Evolutionary conservation across 495 filamentous ascomycete genomes (phyloP).

Genomic region (Aspergillus kassunensis): DNA sequence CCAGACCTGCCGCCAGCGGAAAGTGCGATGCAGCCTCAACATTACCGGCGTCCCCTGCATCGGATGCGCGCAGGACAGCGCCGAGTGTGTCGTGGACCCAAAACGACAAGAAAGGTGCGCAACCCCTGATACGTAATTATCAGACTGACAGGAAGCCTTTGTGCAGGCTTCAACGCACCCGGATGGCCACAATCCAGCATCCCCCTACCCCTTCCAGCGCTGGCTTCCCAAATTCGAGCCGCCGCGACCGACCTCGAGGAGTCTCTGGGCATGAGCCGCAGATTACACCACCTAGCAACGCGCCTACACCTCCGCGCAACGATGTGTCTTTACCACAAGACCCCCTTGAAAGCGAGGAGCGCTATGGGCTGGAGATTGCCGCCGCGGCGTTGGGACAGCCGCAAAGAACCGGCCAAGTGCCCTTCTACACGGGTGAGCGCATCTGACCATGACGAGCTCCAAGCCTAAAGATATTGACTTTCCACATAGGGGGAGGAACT

Average conservation of each 20-base stretch:
- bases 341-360: conserved; percentile 21
- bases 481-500: conserved; percentile 18
- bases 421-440: conserved; percentile 29
- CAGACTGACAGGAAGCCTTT: not conserved
- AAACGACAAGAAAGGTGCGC: conserved; percentile 5
- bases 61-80: conserved; percentile 28
- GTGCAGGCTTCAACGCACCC: not conserved
- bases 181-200: not conserved
- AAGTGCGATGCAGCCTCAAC: conserved; percentile 31
- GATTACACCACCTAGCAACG: not conserved
- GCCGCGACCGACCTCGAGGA: not conserved
- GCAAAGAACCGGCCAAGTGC: conserved; percentile 18
- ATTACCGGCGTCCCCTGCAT: conserved; percentile 31
- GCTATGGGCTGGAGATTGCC: conserved; percentile 28
- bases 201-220: not conserved
- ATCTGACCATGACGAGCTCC: not conserved
- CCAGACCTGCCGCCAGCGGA: conserved; percentile 29
- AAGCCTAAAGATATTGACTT: not conserved
- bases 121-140: not conserved
- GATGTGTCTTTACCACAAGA: not conserved
- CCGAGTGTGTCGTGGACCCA: conserved; percentile 23
- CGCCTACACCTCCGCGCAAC: not conserved
- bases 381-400: conserved; percentile 23
- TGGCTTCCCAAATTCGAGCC: not conserved
- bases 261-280: not conserved